Evolutionary conservation across 1,284 basidiomycete species (phyloP), one percentile per base, ranked within the genome.

Genomic region (Ustilago sp.): DNA sequence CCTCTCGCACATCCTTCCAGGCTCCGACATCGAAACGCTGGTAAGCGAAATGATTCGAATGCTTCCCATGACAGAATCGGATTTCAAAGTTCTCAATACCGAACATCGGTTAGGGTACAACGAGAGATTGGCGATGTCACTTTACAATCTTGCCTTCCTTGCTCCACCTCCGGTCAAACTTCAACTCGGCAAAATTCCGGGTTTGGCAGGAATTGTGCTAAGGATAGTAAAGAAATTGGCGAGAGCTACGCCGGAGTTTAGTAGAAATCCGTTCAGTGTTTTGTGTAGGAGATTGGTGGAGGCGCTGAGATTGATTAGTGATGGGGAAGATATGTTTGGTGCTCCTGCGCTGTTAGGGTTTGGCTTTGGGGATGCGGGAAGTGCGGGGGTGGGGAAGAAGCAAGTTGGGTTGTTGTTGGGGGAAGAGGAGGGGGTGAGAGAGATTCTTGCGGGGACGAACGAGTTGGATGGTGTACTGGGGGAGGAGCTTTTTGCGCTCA

Each of bases 111-210:
- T 95, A 51, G 90, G 91, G 47, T 93, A 94, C 85, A 87, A 92
- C 74, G 94, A 96, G 87, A 91, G 93, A 68, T 87, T 90, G 50
- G 89, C 92, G 23, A 90, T 95, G 88, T 90, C 90, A 17, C 89
- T 97, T 45, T 98, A 97, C 88, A 92, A 92, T 39, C 88, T 98
- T 68, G 91, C 92, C 8, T 98, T 95, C 88, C 88, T 96, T 54
- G 90, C 94, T 5, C 90, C 94, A 1, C 91, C 91, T 1, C 87
- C 89, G 36, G 85, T 94, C 66, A 94, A 96, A 87, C 87, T 89
- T 61, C 88, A 87, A 64, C 89, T 95, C 78, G 92, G 93, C 74
- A 59, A 77, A n/a, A 75, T 86, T 3, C 87, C 87, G 1, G 88
- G 88, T 4, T 78, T 87, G 31, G 63, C 86, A 0, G 70, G 83